These are phyloP conservation scores for Moesziomyces sp. DNA, from an alignment of 1,284 basidiomycete species.

Conservation along the genomic window DNA sequence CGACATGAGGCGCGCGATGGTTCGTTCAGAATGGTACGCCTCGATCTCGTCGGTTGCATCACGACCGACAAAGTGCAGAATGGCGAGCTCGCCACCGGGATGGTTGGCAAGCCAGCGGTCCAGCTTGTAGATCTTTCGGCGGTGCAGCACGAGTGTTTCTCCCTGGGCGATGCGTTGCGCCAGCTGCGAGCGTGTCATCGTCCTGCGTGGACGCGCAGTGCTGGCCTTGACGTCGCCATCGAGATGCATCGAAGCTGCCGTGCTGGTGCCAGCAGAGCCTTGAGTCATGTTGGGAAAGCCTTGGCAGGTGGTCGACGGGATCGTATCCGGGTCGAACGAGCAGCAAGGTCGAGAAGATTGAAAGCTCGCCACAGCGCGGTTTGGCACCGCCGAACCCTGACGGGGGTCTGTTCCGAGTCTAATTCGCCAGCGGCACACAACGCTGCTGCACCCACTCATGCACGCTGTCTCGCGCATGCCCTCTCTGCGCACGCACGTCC, in stretches of 20 bases:
- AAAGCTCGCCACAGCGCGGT: too few species aligned
- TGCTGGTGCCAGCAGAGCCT: too few species aligned
- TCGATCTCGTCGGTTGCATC: constrained; percentile 95
- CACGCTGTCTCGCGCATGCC: too few species aligned
- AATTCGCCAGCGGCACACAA: too few species aligned
- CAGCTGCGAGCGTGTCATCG: constrained; percentile 56
- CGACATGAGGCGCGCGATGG: constrained; percentile 74
- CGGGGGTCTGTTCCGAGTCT: too few species aligned
- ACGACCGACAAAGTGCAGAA: constrained; percentile 94
- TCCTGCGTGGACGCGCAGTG: constrained; percentile 3
- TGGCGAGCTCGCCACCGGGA: constrained; percentile 87
- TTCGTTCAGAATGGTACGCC: constrained; percentile 83
- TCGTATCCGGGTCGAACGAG: too few species aligned
- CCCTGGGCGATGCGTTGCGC: constrained; percentile 61
- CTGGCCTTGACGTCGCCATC: background rate
- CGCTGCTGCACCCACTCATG: too few species aligned
- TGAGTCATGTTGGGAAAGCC: too few species aligned
- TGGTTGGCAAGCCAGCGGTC: constrained; percentile 83
- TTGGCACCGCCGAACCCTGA: too few species aligned
- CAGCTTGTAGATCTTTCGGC: constrained; percentile 81
- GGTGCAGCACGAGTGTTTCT: constrained; percentile 81
- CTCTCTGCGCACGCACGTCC: too few species aligned
- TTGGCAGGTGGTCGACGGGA: too few species aligned
- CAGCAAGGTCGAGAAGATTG: too few species aligned
- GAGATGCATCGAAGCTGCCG: background rate